phyloP scores from a whole-genome alignment of 768 basidiomycete species.

The Wakefieldia striispora region DNA sequence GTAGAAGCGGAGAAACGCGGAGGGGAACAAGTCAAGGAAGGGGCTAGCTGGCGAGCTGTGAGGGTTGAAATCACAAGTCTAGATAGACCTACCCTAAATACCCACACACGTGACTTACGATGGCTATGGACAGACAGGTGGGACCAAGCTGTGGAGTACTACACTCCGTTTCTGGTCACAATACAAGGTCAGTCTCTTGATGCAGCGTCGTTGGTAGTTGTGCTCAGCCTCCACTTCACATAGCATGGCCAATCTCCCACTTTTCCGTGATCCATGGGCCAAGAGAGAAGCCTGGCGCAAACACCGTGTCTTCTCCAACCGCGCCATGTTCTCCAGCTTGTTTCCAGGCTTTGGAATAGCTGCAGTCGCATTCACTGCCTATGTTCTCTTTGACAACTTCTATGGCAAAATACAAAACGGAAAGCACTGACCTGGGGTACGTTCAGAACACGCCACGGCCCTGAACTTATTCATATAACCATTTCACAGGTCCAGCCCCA shows the following conservation, averaged over 20 bases:
- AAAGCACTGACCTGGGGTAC: constrained; percentile 17
- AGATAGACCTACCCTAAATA: constrained; percentile 57
- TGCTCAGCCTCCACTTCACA: constrained; percentile 11
- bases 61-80: constrained; percentile 38
- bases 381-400: constrained; percentile 83
- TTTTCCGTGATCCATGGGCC: constrained; percentile 93
- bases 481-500: background rate
- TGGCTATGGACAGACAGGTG: background rate
- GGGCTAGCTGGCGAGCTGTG: constrained; percentile 18
- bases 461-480: background rate
- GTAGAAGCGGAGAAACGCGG: constrained; percentile 25
- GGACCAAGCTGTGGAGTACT: background rate
- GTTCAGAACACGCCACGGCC: constrained; percentile 1
- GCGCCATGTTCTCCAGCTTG: constrained; percentile 83
- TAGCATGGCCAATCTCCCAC: constrained; percentile 61
- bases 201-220: background rate
- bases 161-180: constrained; percentile 10
- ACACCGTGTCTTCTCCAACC: constrained; percentile 82
- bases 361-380: constrained; percentile 86
- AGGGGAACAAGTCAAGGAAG: constrained; percentile 32
- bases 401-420: constrained; percentile 40
- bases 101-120: constrained; percentile 22
- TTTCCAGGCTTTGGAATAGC: constrained; percentile 97
- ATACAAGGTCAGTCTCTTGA: constrained; percentile 17
- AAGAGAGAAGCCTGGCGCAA: constrained; percentile 92